phyloP scores from a whole-genome alignment of 129 eudicot species.

The Logfia minima region DNA sequence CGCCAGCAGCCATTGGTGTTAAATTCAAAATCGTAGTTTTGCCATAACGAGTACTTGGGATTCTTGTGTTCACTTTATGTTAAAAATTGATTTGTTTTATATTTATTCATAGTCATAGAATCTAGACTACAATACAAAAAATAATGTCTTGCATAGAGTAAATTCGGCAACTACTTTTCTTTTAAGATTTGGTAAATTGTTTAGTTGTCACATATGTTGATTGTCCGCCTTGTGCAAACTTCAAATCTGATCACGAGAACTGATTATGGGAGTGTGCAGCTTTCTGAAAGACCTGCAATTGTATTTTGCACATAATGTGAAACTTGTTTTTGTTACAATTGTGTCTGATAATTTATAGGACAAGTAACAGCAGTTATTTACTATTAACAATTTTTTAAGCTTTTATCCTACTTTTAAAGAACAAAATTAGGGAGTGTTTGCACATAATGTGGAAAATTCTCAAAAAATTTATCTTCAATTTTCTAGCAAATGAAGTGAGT shows the following conservation, averaged over 20 bases:
- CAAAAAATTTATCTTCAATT: no score
- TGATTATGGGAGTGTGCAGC: background rate
- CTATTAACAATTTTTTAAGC: no score
- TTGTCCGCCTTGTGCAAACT: background rate
- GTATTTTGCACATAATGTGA: no score
- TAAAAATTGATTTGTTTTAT: background rate
- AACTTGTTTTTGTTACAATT: no score
- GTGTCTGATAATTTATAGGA: no score
- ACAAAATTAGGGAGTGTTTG: no score
- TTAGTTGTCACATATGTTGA: background rate
- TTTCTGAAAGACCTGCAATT: background rate
- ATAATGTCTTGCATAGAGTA: background rate
- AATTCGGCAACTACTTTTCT: background rate
- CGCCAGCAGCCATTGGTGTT: constrained; percentile 40
- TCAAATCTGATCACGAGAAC: background rate
- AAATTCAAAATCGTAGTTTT: constrained; percentile 30
- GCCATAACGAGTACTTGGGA: background rate
- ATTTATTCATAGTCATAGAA: constrained; percentile 5
- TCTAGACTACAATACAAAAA: background rate
- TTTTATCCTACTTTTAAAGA: no score
- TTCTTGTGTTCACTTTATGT: background rate
- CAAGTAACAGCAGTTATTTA: no score
- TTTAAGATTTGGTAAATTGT: background rate
- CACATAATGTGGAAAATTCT: no score
- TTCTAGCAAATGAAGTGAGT: no score